Conservation (phyloP, 2,329 filamentous ascomycete species). For the Cordyceps sp. region DNA sequence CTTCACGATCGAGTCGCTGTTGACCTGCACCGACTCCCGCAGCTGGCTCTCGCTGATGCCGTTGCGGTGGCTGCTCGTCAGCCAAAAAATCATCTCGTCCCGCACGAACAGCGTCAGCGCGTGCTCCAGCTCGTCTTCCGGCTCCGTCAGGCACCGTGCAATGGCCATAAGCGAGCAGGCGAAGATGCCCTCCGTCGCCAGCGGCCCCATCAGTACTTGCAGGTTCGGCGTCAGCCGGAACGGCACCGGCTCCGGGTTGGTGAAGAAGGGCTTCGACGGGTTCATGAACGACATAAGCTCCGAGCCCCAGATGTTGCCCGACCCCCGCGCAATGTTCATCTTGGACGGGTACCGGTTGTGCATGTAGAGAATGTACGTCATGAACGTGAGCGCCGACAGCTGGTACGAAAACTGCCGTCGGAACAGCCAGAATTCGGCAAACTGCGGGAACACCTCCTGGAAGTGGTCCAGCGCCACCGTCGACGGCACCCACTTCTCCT, state of each 20-base stretch:
- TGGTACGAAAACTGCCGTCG: constrained; percentile 93
- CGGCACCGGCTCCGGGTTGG: constrained; percentile 87
- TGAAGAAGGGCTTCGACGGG: constrained; percentile 69
- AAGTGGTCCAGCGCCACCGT: constrained; percentile 79
- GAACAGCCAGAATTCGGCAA: constrained; percentile 96
- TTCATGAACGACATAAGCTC: constrained; percentile 89
- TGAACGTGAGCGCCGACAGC: constrained; percentile 85
- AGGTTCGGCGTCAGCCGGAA: constrained; percentile 96
- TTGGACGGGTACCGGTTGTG: constrained; percentile 92
- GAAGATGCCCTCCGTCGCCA: constrained; percentile 93
- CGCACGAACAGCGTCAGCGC: constrained; percentile 88
- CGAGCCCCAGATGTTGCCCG: constrained; percentile 90
- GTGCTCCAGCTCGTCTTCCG: constrained; percentile 81
- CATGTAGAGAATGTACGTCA: constrained; percentile 98
- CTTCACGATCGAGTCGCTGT: constrained; percentile 85
- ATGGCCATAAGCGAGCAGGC: constrained; percentile 94
- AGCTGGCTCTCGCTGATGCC: constrained; percentile 44
- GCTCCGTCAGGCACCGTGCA: constrained; percentile 81
- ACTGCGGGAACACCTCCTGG: constrained; percentile 72
- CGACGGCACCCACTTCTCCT: constrained; percentile 80
- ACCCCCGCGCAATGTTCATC: constrained; percentile 73
- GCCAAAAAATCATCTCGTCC: constrained; percentile 97
- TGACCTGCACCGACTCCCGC: constrained; percentile 64
- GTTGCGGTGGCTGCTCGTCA: constrained; percentile 57
- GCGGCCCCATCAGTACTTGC: constrained; percentile 87